Evolutionary conservation across 768 basidiomycete genomes (phyloP).

Genomic region (Podaxis rugospora): DNA sequence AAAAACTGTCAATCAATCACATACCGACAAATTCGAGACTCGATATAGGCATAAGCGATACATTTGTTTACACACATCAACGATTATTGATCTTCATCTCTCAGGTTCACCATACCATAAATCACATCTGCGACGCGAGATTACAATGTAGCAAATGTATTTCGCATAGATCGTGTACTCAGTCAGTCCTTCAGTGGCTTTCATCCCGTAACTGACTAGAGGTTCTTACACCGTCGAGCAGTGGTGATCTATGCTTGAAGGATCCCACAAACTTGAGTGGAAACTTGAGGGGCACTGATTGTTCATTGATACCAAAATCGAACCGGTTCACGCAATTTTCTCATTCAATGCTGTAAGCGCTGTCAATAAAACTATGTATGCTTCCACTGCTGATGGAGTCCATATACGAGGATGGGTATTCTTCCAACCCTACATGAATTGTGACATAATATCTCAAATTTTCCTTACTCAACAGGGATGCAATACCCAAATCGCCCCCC

Average conservation of each 20-base stretch:
- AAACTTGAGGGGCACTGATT: not conserved
- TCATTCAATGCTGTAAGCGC: slow-evolving; percentile 10
- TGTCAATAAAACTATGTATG: not conserved
- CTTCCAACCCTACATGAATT: not conserved
- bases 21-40: not conserved
- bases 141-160: not conserved
- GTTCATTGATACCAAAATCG: not conserved
- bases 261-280: not conserved
- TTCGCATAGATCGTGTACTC: not conserved
- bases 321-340: slow-evolving; percentile 11
- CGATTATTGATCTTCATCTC: not conserved
- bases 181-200: not conserved
- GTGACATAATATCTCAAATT: slow-evolving; percentile 10
- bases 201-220: not conserved
- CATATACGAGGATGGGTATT: not conserved
- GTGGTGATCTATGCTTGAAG: not conserved
- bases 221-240: not conserved
- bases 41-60: slow-evolving; percentile 4
- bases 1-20: slow-evolving; percentile 4
- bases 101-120: not conserved
- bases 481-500: not conserved
- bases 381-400: not conserved
- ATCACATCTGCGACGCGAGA: not conserved
- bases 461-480: slow-evolving; percentile 5
- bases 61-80: not conserved